Base-by-base conservation (phyloP, 2,329 filamentous ascomycete genomes). In the Ampelomyces quisqualis region DNA sequence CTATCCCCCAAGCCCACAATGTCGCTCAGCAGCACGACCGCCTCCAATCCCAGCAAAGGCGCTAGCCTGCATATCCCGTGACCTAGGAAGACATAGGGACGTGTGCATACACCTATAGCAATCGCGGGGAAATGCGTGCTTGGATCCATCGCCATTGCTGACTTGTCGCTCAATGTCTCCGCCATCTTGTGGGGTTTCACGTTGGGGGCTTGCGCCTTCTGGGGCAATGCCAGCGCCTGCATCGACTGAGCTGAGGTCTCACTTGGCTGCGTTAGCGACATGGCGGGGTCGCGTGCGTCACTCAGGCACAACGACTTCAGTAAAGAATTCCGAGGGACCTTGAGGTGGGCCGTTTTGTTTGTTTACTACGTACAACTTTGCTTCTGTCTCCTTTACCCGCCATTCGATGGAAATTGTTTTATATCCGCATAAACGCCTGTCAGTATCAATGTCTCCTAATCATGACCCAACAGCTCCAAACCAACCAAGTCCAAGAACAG, bases 1-100 rank as follows among this genome's bases (percentile, higher is more conserved):
- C 86, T 73, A 37, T 88, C 79, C 13, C 84, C 74, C 26, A 90
- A 70, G 0, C 84, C 77, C 3, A 90, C 78, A 13, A 88, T 75
- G 62, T 90, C 86, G 47, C 80, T 85, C 51, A 90, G 65, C 34
- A 90, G 67, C 34, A 90, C 86, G 30, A 2, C 82, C 84, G 10
- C 84, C 85, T 8, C 85, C 85, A 35, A 88, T 77, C 2, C 80
- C 80, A 49, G 78, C 76, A 45, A 81, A 77, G 2, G 78, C 77
- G 61, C 86, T 75, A 3, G 82, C 83, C n/a, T n/a, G n/a, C n/a
- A n/a, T n/a, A n/a, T n/a, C n/a, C n/a, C n/a, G n/a, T n/a, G n/a
- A n/a, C n/a, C n/a, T 30, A 17, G 24, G 4, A 39, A 28, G 38
- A 22, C 8, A 20, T 2, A 10, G 21, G 14, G 30, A 10, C 15